These are phyloP conservation scores for Brassica incana DNA, from an alignment of 345 rosid species.

Conservation along the genomic window DNA sequence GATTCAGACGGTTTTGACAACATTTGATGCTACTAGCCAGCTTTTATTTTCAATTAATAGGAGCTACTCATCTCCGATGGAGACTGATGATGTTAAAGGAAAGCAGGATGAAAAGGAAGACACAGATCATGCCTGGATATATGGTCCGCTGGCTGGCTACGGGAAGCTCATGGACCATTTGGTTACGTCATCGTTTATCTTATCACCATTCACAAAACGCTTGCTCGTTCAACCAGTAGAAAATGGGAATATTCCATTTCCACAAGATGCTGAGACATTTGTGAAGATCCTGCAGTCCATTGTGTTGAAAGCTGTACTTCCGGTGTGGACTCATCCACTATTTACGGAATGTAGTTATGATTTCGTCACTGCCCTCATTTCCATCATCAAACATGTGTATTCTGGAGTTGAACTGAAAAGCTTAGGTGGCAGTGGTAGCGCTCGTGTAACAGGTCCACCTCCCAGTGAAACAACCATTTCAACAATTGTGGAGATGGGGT, in stretches of 20 bases:
- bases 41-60: slow-evolving; percentile 71
- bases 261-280: slow-evolving; percentile 85
- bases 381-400: slow-evolving; percentile 82
- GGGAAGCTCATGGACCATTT: slow-evolving; percentile 94
- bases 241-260: slow-evolving; percentile 62
- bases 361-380: slow-evolving; percentile 70
- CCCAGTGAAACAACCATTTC: slow-evolving; percentile 84
- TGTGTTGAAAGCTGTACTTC: slow-evolving; percentile 89
- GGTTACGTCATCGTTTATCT: slow-evolving; percentile 81
- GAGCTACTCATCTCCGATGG: slow-evolving; percentile 82
- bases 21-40: slow-evolving; percentile 95
- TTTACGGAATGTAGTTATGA: slow-evolving; percentile 79
- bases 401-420: slow-evolving; percentile 93
- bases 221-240: slow-evolving; percentile 74
- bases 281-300: slow-evolving; percentile 90
- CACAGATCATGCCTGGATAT: slow-evolving; percentile 77
- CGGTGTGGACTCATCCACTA: slow-evolving; percentile 87
- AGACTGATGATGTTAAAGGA: slow-evolving; percentile 67
- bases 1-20: slow-evolving; percentile 76
- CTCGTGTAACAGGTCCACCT: slow-evolving; percentile 82
- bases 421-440: slow-evolving; percentile 47
- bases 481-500: slow-evolving; percentile 97
- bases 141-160: slow-evolving; percentile 88
- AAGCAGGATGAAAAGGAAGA: slow-evolving; percentile 72
- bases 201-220: slow-evolving; percentile 85